phyloP scores from a whole-genome alignment of 2,329 filamentous ascomycete genomes.

The Waltergamsia citrina region DNA sequence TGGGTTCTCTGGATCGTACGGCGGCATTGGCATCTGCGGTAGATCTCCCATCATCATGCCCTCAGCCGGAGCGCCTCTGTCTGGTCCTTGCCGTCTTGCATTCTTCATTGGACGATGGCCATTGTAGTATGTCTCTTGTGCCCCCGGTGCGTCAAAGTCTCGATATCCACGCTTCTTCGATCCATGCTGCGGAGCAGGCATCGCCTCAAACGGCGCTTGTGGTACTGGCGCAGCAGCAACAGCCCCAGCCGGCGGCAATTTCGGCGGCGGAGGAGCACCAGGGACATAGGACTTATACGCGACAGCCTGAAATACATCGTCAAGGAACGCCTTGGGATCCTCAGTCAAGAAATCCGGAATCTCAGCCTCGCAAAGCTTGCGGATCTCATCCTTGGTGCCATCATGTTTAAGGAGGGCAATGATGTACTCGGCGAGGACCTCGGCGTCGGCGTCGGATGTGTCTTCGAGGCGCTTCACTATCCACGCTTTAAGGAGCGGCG shows the following conservation, averaged over 20 bases:
- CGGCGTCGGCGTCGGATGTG: constrained; percentile 73
- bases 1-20: constrained; percentile 48
- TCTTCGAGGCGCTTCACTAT: constrained; percentile 69
- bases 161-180: constrained; percentile 24
- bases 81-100: constrained; percentile 2
- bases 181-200: not conserved
- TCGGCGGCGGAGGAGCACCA: constrained; percentile 34
- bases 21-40: constrained; percentile 23
- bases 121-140: constrained; percentile 2
- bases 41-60: not conserved
- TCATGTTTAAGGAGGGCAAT: constrained; percentile 66
- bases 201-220: not conserved
- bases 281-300: constrained; percentile 51
- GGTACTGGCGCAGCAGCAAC: not conserved
- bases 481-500: constrained; percentile 61
- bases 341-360: constrained; percentile 69
- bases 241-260: not conserved
- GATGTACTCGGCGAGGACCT: constrained; percentile 80
- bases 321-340: constrained; percentile 46
- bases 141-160: constrained; percentile 7
- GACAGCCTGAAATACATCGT: constrained; percentile 61
- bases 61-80: not conserved
- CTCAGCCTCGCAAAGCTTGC: constrained; percentile 59
- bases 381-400: constrained; percentile 53
- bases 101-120: constrained; percentile 1